phyloP scores from a whole-genome alignment of 116 monocot genomes.

The Cymodocea nodosa region DNA sequence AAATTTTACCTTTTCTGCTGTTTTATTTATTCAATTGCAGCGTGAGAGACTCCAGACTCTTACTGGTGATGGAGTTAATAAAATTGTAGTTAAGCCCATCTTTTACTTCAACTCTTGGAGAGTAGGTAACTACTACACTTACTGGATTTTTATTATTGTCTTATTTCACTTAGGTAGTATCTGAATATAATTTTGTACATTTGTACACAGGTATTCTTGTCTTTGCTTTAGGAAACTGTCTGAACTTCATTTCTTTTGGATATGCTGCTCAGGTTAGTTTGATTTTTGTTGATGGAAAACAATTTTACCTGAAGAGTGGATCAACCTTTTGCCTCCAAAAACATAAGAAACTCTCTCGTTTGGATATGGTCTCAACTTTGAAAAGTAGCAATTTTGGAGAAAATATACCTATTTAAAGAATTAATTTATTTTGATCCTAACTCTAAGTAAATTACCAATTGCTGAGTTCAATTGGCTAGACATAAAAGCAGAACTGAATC shows the following conservation, averaged over 20 bases:
- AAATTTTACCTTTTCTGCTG: not conserved
- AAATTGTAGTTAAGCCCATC: slow-evolving; percentile 60
- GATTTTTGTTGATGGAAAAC: not conserved
- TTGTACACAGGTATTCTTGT: slow-evolving; percentile 58
- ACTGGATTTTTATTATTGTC: not conserved
- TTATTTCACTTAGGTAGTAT: not conserved
- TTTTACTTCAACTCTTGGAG: slow-evolving; percentile 90
- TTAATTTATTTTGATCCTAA: no score
- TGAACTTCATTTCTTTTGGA: slow-evolving; percentile 94
- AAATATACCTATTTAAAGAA: no score
- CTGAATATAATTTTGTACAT: not conserved
- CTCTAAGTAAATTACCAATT: no score
- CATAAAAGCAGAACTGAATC: no score
- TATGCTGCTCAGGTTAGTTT: slow-evolving; percentile 92
- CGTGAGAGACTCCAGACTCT: slow-evolving; percentile 40
- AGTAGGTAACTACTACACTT: slow-evolving; percentile 43
- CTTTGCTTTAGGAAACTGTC: slow-evolving; percentile 83
- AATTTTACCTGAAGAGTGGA: not conserved
- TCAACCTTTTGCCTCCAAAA: not conserved
- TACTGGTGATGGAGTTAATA: slow-evolving; percentile 42
- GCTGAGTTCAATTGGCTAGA: no score
- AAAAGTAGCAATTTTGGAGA: no score
- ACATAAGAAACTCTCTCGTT: no score
- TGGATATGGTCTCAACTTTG: not conserved
- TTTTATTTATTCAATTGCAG: slow-evolving; percentile 20